A percentile compares a stretch with the other conserved stretches of the same genome.
Conservation (phyloP, 169 alveolate species). For the Cryptosporidium baileyi region DNA sequence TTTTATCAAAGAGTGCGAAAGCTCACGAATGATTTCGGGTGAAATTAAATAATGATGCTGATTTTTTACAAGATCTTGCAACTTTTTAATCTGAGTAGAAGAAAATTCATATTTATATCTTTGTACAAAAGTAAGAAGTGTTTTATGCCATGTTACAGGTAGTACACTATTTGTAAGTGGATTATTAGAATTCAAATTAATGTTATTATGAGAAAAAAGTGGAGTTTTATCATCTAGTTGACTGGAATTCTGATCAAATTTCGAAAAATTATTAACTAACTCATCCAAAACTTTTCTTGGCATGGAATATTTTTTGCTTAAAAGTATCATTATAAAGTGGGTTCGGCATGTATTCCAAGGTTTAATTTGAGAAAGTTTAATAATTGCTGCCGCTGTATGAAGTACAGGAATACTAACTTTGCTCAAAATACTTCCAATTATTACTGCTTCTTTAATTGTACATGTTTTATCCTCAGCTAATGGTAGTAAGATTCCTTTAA, state of each 20-base stretch:
- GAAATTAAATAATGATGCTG: constrained; percentile 77
- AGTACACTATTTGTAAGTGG: constrained; percentile 74
- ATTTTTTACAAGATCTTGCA: constrained; percentile 73
- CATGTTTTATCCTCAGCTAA: constrained; percentile 87
- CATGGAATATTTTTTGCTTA: constrained; percentile 90
- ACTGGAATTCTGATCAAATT: constrained; percentile 70
- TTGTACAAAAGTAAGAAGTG: constrained; percentile 86
- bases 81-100: constrained; percentile 69
- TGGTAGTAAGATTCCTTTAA: constrained; percentile 93
- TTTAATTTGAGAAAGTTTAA: constrained; percentile 86
- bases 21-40: constrained; percentile 76
- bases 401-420: constrained; percentile 90
- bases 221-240: constrained; percentile 73
- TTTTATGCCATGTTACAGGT: constrained; percentile 95
- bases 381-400: constrained; percentile 90
- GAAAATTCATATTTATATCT: constrained; percentile 80
- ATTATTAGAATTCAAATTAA: constrained; percentile 71
- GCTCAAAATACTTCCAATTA: constrained; percentile 89
- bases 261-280: constrained; percentile 82
- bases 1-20: constrained; percentile 46
- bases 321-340: constrained; percentile 87
- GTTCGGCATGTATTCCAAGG: constrained; percentile 87
- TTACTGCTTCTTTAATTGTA: constrained; percentile 93
- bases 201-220: constrained; percentile 44
- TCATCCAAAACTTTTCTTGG: constrained; percentile 89